These are phyloP conservation scores for Pyrenophora graminea DNA, from an alignment of 2,329 filamentous ascomycete genomes.

Conservation along the genomic window DNA sequence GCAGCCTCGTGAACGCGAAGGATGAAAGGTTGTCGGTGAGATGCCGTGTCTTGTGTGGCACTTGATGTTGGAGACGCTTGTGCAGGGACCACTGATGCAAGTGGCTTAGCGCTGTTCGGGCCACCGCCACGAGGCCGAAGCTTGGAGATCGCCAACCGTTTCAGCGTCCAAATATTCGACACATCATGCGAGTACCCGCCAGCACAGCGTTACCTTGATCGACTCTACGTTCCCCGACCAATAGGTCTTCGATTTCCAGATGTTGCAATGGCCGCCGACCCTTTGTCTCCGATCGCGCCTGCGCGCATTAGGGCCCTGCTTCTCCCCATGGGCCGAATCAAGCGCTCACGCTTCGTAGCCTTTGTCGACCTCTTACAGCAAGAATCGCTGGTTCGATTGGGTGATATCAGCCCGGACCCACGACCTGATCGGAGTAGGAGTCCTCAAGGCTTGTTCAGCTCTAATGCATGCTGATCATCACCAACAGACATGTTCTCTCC, in stretches of 20 bases:
- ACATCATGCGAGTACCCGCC: constrained; percentile 26
- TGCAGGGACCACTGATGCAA: constrained; percentile 14
- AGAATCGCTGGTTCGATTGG: constrained; percentile 80
- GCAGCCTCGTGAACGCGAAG: constrained; percentile 5
- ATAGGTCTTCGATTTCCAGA: constrained; percentile 38
- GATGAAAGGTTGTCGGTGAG: constrained; percentile 10
- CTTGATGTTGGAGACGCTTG: constrained; percentile 11
- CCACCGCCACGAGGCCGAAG: constrained; percentile 31
- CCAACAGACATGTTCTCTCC: constrained; percentile 87
- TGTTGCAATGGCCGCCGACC: constrained; percentile 82
- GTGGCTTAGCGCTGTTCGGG: constrained; percentile 13
- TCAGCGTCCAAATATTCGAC: constrained; percentile 28
- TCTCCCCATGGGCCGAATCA: constrained; percentile 85
- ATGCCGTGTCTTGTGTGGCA: constrained; percentile 10
- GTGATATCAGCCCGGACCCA: constrained; percentile 83
- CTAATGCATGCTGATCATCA: constrained; percentile 38
- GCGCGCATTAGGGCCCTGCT: constrained; percentile 88
- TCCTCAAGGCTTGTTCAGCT: constrained; percentile 24
- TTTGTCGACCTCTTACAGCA: constrained; percentile 78
- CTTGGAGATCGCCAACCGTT: constrained; percentile 22
- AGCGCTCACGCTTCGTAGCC: constrained; percentile 74
- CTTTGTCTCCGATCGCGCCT: constrained; percentile 81
- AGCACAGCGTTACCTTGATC: constrained; percentile 16
- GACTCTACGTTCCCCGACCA: constrained; percentile 18
- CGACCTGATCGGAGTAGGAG: constrained; percentile 81